These are phyloP conservation scores for Sarocladium strictum DNA, from an alignment of 2,329 filamentous ascomycete species.

Conservation along the genomic window DNA sequence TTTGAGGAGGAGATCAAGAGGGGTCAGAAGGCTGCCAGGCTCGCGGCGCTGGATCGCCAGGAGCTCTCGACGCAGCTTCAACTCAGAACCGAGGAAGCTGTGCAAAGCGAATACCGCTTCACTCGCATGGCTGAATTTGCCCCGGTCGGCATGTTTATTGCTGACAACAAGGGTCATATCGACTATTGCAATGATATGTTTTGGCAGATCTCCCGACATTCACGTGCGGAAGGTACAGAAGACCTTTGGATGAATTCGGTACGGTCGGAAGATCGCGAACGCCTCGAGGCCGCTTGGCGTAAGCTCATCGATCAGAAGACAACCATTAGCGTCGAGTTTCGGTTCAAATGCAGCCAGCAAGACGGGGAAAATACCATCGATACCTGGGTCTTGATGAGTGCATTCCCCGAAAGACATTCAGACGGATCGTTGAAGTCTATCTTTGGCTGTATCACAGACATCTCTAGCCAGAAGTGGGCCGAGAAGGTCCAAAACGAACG, in stretches of 20 bases:
- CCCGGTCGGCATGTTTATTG: conserved; percentile 80
- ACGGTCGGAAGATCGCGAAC: conserved; percentile 56
- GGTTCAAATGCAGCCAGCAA: conserved; percentile 64
- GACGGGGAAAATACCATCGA: conserved; percentile 55
- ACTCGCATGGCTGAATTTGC: conserved; percentile 80
- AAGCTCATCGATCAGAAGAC: conserved; percentile 55
- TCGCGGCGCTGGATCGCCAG: conserved; percentile 71
- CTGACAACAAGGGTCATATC: conserved; percentile 63
- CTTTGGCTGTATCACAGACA: conserved; percentile 78
- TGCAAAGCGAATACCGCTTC: conserved; percentile 70
- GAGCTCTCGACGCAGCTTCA: conserved; percentile 72
- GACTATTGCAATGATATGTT: conserved; percentile 79
- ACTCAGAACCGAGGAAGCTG: conserved; percentile 54
- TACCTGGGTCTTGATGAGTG: conserved; percentile 73
- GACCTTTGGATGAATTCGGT: conserved; percentile 70
- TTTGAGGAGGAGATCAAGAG: conserved; percentile 79
- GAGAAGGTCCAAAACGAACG: conserved; percentile 73
- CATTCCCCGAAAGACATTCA: conserved; percentile 64
- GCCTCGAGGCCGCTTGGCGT: conserved; percentile 56
- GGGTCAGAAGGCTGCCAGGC: conserved; percentile 64
- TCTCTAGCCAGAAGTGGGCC: conserved; percentile 79
- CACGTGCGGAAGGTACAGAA: conserved; percentile 49
- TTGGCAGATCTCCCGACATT: conserved; percentile 64
- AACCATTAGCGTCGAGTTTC: conserved; percentile 65
- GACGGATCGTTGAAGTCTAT: conserved; percentile 64